These are phyloP conservation scores for Diplodia seriata DNA, from an alignment of 2,329 filamentous ascomycete species.

Conservation along the genomic window DNA sequence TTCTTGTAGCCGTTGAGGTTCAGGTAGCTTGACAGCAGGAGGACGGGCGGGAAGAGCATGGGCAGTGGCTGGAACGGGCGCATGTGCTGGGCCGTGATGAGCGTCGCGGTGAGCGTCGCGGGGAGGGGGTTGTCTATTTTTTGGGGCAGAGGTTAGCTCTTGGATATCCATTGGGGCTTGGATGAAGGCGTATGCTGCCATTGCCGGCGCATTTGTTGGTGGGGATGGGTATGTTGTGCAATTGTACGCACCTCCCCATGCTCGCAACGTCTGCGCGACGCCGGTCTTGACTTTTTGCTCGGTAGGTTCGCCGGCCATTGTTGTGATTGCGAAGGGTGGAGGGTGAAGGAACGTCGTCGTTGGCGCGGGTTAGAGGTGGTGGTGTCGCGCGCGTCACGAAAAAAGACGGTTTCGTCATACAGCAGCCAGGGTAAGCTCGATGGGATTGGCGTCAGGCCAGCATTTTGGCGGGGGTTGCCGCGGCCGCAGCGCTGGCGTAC, in stretches of 20 bases:
- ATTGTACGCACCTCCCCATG: slow-evolving; percentile 57
- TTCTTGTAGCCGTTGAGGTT: slow-evolving; percentile 68
- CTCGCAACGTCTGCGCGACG: slow-evolving; percentile 54
- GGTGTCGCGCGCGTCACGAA: neutral
- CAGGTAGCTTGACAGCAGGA: slow-evolving; percentile 71
- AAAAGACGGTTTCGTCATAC: slow-evolving; percentile 26
- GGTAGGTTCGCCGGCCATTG: slow-evolving; percentile 50
- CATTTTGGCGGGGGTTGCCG: slow-evolving; percentile 17
- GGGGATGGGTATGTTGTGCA: neutral
- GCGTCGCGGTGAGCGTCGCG: slow-evolving; percentile 68
- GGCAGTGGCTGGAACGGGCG: slow-evolving; percentile 71
- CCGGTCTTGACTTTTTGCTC: slow-evolving; percentile 51
- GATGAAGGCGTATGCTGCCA: too few species aligned
- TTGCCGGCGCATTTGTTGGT: too few species aligned
- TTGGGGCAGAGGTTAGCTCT: neutral
- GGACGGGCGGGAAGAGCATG: slow-evolving; percentile 70
- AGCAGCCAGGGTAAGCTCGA: neutral
- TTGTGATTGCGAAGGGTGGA: neutral
- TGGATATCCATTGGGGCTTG: neutral
- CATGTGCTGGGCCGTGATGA: slow-evolving; percentile 70
- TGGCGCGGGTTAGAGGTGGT: neutral
- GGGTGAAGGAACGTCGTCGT: neutral
- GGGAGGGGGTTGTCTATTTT: slow-evolving; percentile 53
- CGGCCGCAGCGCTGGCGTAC: neutral
- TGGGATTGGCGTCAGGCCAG: neutral